A percentile compares a stretch with the other conserved stretches of the same genome.
phyloP scores from a whole-genome alignment of 139 green algal genomes.

The Yamagishiella unicocca region DNA sequence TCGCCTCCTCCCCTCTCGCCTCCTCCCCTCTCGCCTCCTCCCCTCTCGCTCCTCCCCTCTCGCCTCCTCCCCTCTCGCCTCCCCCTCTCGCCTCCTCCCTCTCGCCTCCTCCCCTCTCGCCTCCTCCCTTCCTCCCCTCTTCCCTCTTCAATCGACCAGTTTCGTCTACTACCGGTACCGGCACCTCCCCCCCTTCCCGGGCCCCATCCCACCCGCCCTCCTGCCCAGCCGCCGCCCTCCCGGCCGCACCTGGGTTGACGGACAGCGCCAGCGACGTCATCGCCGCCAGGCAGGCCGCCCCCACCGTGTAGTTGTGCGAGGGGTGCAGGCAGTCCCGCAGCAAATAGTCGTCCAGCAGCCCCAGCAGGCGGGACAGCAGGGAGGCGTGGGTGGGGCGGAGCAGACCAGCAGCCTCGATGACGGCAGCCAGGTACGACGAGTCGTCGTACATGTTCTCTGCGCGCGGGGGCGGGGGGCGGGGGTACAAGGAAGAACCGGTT shows the following conservation, averaged over 20 bases:
- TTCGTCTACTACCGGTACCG: no score
- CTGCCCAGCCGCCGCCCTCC: no score
- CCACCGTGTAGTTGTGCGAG: conserved; percentile 23
- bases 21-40: neutral
- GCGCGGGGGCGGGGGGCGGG: no score
- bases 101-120: neutral
- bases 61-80: neutral
- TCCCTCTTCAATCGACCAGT: neutral
- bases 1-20: neutral
- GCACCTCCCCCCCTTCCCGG: no score
- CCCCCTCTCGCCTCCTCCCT: no score
- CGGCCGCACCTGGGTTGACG: conserved; percentile 36
- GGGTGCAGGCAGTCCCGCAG: conserved; percentile 35
- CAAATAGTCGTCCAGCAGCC: conserved; percentile 33
- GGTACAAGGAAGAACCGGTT: no score
- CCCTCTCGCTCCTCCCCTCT: neutral
- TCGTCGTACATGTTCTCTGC: conserved; percentile 50
- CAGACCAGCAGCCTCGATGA: conserved; percentile 31
- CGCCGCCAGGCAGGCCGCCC: conserved; percentile 17
- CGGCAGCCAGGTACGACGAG: conserved; percentile 19
- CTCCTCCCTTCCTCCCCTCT: neutral
- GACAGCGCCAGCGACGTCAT: conserved; percentile 18
- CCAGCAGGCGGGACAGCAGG: conserved; percentile 15
- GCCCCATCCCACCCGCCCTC: no score
- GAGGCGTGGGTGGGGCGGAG: conserved; percentile 19